Base-by-base conservation (phyloP, 345 rosid genomes). In the Anacardium occidentale region DNA sequence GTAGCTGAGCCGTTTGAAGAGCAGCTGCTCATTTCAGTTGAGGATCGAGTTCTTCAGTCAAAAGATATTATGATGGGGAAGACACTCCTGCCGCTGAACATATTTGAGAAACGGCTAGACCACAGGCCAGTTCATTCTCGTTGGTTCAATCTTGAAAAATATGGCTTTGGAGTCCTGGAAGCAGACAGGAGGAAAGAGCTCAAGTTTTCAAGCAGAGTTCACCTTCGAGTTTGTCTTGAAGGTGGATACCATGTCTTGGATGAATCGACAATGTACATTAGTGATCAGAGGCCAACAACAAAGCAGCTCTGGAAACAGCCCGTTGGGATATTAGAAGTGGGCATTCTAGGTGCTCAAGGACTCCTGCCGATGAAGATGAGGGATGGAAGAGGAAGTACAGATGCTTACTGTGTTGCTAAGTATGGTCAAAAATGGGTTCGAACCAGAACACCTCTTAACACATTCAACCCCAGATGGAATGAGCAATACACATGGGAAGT, bases 1-100 rank as follows among this genome's bases (percentile, higher is more conserved):
- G 93, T 75, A 9, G 97, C 96, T n/a, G 98, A 94, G 76, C 97
- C 97, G 25, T 94, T 91, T 51, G 98, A 94, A 74, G 98, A 94
- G 75, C 93, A 83, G 69, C 82, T 94, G 61, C 55, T 84, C 26
- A 79, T 91, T 45, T 84, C 93, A 0, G 83, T 91, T 2, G 98
- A 91, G 84, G 94, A 94, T 73, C 77, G 79, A 3, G 83, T 91
- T 21, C 88, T 86, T 62, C 73, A 85, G 14, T 75, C 92, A 0
- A 90, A 83, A 84, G 97, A 94, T 61, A 90, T 91, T 45, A 78
- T 85, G 0, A 71, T 94, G 9, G 98, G 97, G 32, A 89, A 81
- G 80, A 78, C 90, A 50, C 83, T 45, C 76, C 75, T 89, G 12
- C 93, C 89, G 1, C 81, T 91, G 34, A 70, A 61, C 66, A 55